A percentile compares a stretch with the other conserved stretches of the same genome.
Conservation (phyloP, 2,329 filamentous ascomycete genomes). For the Dactylellina cionopaga region DNA sequence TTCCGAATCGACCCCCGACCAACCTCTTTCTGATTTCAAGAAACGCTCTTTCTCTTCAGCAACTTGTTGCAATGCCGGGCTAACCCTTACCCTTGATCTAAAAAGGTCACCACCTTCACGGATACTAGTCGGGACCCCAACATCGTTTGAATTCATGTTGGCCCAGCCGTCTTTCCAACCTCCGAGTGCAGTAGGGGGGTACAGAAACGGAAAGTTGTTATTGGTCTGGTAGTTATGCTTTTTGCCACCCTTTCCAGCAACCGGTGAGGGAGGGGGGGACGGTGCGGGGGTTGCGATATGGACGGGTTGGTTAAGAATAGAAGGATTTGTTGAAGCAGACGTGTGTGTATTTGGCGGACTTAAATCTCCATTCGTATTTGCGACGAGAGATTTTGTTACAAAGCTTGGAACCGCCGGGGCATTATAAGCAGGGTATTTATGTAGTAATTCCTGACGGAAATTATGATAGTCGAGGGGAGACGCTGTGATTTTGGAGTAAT, state of each 20-base stretch:
- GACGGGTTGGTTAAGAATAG: slow-evolving; percentile 93
- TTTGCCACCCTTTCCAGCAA: slow-evolving; percentile 80
- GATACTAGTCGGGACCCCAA: slow-evolving; percentile 91
- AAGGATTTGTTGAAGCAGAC: slow-evolving; percentile 62
- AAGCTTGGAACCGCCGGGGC: slow-evolving; percentile 86
- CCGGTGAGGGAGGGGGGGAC: slow-evolving; percentile 90
- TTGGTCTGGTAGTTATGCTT: slow-evolving; percentile 99
- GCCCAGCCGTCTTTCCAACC: slow-evolving; percentile 77
- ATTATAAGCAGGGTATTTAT: slow-evolving; percentile 96
- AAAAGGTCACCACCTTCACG: slow-evolving; percentile 94
- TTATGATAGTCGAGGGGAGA: slow-evolving; percentile 95
- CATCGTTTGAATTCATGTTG: slow-evolving; percentile 76
- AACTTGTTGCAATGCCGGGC: slow-evolving; percentile 86
- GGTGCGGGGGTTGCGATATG: slow-evolving; percentile 98
- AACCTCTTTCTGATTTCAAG: slow-evolving; percentile 90
- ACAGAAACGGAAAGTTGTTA: slow-evolving; percentile 97
- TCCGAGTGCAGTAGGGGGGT: slow-evolving; percentile 89
- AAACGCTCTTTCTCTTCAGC: slow-evolving; percentile 95
- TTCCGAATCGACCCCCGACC: slow-evolving; percentile 67
- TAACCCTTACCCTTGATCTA: slow-evolving; percentile 87
- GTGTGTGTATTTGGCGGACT: slow-evolving; percentile 63
- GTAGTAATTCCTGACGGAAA: slow-evolving; percentile 95
- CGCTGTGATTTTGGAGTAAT: slow-evolving; percentile 81
- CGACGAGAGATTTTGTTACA: slow-evolving; percentile 89
- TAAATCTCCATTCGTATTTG: slow-evolving; percentile 70